Evolutionary conservation across 495 filamentous ascomycete species (phyloP).

Genomic region (Penicillium bovifimosum): DNA sequence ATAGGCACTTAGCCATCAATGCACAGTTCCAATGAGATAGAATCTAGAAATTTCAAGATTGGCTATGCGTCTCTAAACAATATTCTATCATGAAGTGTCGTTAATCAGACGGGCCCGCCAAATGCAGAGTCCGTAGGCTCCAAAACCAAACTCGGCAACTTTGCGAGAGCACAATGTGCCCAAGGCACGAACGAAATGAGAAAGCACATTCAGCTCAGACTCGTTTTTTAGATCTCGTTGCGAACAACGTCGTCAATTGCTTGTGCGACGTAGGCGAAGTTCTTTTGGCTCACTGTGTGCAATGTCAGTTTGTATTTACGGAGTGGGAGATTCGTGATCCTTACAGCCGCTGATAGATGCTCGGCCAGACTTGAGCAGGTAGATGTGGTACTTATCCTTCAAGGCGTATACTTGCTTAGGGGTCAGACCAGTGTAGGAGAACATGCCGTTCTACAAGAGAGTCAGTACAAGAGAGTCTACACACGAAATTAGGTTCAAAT

Average conservation of each 20-base stretch:
- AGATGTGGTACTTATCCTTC: constrained; percentile 47
- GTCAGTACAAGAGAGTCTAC: constrained; percentile 5
- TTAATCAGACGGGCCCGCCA: constrained; percentile 14
- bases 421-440: constrained; percentile 46
- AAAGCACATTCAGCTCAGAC: neutral
- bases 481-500: neutral
- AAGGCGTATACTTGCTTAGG: constrained; percentile 40
- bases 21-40: neutral
- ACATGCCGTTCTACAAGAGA: constrained; percentile 45
- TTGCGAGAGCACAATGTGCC: constrained; percentile 2
- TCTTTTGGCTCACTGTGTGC: constrained; percentile 47
- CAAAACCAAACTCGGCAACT: neutral
- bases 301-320: constrained; percentile 1
- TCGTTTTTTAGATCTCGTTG: constrained; percentile 29
- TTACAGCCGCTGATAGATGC: constrained; percentile 46
- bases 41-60: neutral
- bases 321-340: constrained; percentile 6
- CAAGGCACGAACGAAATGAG: neutral
- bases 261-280: constrained; percentile 45
- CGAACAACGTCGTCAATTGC: constrained; percentile 44
- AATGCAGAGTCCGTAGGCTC: constrained; percentile 9
- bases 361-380: constrained; percentile 44
- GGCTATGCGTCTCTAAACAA: constrained; percentile 16
- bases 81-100: constrained; percentile 25
- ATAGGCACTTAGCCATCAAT: neutral